Evolutionary conservation across 805 yeast species (phyloP).

Genomic region (Candida pseudoglaebosa): DNA sequence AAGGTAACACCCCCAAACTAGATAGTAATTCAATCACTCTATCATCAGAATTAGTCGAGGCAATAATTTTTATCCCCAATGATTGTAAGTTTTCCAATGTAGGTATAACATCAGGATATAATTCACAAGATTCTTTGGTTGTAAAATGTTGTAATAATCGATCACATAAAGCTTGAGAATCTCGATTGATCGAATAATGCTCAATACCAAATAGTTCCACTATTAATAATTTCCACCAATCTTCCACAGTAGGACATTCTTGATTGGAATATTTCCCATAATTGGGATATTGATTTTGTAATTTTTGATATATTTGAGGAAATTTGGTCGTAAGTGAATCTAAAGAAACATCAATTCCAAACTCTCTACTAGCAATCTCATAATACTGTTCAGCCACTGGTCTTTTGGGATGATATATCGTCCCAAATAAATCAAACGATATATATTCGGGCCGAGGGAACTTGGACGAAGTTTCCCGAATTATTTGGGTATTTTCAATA

Average conservation of each 20-base stretch:
- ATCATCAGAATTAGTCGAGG: constrained; percentile 62
- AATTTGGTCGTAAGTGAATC: constrained; percentile 23
- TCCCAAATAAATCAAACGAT: constrained; percentile 67
- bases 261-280: constrained; percentile 47
- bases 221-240: constrained; percentile 61
- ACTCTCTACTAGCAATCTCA: constrained; percentile 37
- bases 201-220: constrained; percentile 38
- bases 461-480: constrained; percentile 19
- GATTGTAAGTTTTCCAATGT: constrained; percentile 32
- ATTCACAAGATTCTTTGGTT: constrained; percentile 47
- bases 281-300: constrained; percentile 48
- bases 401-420: constrained; percentile 54
- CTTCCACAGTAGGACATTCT: constrained; percentile 19
- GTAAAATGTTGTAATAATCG: constrained; percentile 48
- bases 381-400: constrained; percentile 55
- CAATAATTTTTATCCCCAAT: constrained; percentile 34
- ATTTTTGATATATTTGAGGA: constrained; percentile 28
- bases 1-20: constrained; percentile 42
- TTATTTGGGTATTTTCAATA: constrained; percentile 17
- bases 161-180: constrained; percentile 36
- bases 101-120: constrained; percentile 52
- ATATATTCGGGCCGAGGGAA: constrained; percentile 46
- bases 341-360: constrained; percentile 35
- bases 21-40: constrained; percentile 44
- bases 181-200: constrained; percentile 11